phyloP scores from a whole-genome alignment of 495 filamentous ascomycete species.

The Trichocladium antarcticum region DNA sequence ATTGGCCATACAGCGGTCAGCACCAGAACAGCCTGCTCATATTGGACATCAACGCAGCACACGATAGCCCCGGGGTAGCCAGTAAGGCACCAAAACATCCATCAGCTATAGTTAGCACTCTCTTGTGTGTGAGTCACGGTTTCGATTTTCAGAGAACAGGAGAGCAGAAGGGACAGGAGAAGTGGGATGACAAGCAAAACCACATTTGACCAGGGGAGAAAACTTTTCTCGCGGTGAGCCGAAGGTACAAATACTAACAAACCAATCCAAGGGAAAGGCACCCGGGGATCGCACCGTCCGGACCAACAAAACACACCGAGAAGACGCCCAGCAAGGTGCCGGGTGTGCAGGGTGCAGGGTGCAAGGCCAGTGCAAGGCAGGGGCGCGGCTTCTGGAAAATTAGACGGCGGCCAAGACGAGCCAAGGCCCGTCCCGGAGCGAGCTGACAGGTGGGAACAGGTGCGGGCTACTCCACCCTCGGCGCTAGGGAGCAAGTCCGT shows the following conservation, averaged over 20 bases:
- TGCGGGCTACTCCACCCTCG: constrained; percentile 16
- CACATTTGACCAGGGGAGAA: constrained; percentile 19
- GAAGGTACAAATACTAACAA: constrained; percentile 25
- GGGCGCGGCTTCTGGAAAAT: constrained; percentile 29
- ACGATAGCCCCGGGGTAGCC: constrained; percentile 15
- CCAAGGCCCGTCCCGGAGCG: constrained; percentile 14
- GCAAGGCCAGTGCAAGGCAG: constrained; percentile 6
- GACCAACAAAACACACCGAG: constrained; percentile 11
- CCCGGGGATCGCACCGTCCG: constrained; percentile 14
- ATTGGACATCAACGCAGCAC: constrained; percentile 42
- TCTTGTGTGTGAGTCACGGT: constrained; percentile 28
- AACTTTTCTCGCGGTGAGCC: constrained; percentile 27
- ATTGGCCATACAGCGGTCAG: constrained; percentile 31
- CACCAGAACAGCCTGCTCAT: constrained; percentile 26
- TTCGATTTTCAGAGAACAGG: too few species aligned
- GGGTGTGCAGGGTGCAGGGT: background rate
- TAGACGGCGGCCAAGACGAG: constrained; percentile 15
- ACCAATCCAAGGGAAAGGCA: constrained; percentile 16
- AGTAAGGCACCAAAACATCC: constrained; percentile 33
- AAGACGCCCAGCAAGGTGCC: constrained; percentile 6
- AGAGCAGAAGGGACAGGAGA: constrained; percentile 8
- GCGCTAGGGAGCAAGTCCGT: constrained; percentile 14
- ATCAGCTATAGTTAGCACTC: constrained; percentile 20
- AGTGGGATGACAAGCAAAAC: too few species aligned
- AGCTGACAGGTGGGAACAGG: constrained; percentile 24